Percentiles rank a stretch among this genome's conserved stretches.
These are phyloP conservation scores for Hymenoscyphus albidus DNA, from an alignment of 2,329 filamentous ascomycete species.

Conservation along the genomic window DNA sequence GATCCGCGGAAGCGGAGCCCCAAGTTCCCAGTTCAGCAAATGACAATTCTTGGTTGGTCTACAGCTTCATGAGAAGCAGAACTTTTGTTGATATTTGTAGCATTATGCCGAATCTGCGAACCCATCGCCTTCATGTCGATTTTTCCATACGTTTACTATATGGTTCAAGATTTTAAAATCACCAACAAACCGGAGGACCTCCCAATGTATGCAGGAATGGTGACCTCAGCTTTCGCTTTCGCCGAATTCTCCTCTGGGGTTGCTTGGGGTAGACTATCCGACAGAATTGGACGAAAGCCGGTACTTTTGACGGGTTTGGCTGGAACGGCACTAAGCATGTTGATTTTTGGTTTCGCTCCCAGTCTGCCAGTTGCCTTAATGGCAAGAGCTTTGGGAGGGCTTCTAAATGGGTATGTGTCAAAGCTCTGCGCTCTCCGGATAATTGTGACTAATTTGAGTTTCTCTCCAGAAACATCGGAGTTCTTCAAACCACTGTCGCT, in stretches of 20 bases:
- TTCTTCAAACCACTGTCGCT: constrained; percentile 90
- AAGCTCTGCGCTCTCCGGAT: neutral
- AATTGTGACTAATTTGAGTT: neutral
- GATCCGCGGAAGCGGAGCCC: constrained; percentile 36
- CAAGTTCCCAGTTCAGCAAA: constrained; percentile 43
- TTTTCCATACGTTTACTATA: constrained; percentile 97
- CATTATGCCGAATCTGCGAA: constrained; percentile 92
- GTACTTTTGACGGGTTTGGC: constrained; percentile 84
- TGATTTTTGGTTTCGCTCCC: constrained; percentile 86
- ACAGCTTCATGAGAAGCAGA: neutral
- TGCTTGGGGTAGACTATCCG: constrained; percentile 89
- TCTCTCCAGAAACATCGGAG: constrained; percentile 74
- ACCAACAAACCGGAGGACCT: constrained; percentile 75
- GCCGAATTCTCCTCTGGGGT: constrained; percentile 92
- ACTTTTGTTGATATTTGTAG: constrained; percentile 42
- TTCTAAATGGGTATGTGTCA: constrained; percentile 77
- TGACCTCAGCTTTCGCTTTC: constrained; percentile 93
- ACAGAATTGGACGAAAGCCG: constrained; percentile 87
- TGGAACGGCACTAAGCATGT: constrained; percentile 87
- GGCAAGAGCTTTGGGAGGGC: constrained; percentile 81
- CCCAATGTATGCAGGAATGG: constrained; percentile 89
- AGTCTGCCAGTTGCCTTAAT: constrained; percentile 79
- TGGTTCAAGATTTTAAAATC: constrained; percentile 89
- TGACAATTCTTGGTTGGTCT: constrained; percentile 50
- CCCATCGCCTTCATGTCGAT: constrained; percentile 99